Conservation (phyloP, 2,329 filamentous ascomycete genomes). For the Claviceps monticola region DNA sequence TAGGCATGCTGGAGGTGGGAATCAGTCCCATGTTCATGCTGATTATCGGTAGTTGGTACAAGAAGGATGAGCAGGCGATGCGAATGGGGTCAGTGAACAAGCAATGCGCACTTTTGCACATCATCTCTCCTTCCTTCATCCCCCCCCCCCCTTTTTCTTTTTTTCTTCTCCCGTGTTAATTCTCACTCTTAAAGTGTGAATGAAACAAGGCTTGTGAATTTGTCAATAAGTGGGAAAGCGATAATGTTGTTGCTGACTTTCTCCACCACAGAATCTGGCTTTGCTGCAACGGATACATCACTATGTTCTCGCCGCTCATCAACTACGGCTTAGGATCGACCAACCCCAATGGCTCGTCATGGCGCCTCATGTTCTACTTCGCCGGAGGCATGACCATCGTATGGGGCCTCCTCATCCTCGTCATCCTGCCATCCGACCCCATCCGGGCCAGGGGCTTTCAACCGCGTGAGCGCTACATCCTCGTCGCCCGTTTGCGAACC, state of each 20-base stretch:
- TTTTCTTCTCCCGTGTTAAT: neutral
- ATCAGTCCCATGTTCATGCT: slow-evolving; percentile 13
- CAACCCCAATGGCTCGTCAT: slow-evolving; percentile 26
- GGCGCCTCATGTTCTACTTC: slow-evolving; percentile 48
- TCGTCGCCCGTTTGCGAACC: slow-evolving; percentile 21
- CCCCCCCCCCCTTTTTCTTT: neutral
- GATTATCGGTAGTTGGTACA: slow-evolving; percentile 5
- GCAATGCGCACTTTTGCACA: neutral
- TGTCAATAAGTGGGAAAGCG: neutral
- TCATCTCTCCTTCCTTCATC: neutral
- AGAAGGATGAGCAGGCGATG: slow-evolving; percentile 21
- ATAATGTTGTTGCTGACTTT: neutral
- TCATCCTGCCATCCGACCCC: slow-evolving; percentile 46
- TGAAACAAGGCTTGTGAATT: neutral
- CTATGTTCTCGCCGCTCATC: slow-evolving; percentile 45
- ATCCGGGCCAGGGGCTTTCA: slow-evolving; percentile 48
- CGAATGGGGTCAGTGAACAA: slow-evolving; percentile 13
- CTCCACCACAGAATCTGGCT: slow-evolving; percentile 14
- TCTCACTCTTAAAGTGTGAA: neutral
- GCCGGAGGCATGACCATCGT: slow-evolving; percentile 39
- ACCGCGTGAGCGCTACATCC: slow-evolving; percentile 21
- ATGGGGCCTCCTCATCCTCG: slow-evolving; percentile 40
- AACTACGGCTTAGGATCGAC: slow-evolving; percentile 49
- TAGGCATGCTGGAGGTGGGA: slow-evolving; percentile 29
- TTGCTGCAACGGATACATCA: slow-evolving; percentile 39